Conservation (phyloP, 768 basidiomycete genomes). For the Boletus vinaceobasis region DNA sequence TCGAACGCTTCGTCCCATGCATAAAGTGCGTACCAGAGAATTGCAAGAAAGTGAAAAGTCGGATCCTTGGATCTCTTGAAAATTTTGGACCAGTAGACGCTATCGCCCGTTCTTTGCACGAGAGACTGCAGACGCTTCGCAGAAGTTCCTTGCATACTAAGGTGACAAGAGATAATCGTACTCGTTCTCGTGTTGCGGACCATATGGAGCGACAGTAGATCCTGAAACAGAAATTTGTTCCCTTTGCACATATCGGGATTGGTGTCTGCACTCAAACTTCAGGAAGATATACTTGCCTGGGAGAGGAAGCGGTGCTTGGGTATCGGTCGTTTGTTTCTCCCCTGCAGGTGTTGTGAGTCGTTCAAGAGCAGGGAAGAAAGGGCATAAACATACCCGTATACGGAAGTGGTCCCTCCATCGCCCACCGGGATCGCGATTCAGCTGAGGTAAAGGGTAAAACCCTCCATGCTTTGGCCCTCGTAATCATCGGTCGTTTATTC, state of each 20-base stretch:
- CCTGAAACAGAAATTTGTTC: conserved; percentile 25
- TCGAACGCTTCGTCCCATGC: conserved; percentile 62
- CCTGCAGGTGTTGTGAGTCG: conserved; percentile 5
- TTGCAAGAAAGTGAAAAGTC: conserved; percentile 34
- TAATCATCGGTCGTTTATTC: conserved; percentile 23
- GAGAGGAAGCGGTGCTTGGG: conserved; percentile 29
- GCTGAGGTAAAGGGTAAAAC: conserved; percentile 13
- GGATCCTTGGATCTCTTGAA: conserved; percentile 30
- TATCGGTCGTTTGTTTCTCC: conserved; percentile 25
- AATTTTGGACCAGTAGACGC: conserved; percentile 36
- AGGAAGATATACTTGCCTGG: conserved; percentile 6
- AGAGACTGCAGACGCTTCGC: conserved; percentile 27
- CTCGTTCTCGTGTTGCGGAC: conserved; percentile 31
- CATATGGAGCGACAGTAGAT: conserved; percentile 39
- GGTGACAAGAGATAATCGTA: conserved; percentile 36
- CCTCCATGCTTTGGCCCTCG: conserved; percentile 12
- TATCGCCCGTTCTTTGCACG: conserved; percentile 24
- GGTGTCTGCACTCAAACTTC: not conserved
- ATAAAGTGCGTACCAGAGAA: conserved; percentile 59
- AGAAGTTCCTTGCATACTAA: conserved; percentile 21
- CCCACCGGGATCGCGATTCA: not conserved
- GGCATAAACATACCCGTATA: conserved; percentile 9
- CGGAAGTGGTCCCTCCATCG: not conserved
- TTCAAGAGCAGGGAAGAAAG: not conserved
- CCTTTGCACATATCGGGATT: conserved; percentile 2